Conservation (phyloP, 2,329 filamentous ascomycete genomes). For the Colletotrichum incanum region DNA sequence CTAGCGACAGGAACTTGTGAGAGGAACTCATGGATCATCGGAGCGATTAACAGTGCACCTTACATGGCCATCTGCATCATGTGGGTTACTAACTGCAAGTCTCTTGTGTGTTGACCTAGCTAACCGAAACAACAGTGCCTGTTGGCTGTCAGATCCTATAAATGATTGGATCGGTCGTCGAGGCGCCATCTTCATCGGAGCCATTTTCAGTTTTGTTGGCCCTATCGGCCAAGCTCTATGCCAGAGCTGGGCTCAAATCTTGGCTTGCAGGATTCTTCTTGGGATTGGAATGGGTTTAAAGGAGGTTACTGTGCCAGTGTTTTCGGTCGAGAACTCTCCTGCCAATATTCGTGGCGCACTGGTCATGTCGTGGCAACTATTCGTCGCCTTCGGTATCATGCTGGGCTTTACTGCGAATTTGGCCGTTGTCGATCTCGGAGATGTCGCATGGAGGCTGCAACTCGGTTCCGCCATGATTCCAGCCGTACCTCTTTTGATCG, state of each 20-base stretch:
- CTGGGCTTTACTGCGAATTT: conserved; percentile 73
- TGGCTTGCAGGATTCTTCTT: conserved; percentile 64
- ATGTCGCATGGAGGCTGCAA: conserved; percentile 71
- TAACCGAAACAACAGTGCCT: conserved; percentile 43
- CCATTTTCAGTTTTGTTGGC: conserved; percentile 73
- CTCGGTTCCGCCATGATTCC: conserved; percentile 76
- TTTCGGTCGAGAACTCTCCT: conserved; percentile 67
- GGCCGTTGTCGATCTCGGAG: conserved; percentile 64
- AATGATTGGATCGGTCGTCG: conserved; percentile 73
- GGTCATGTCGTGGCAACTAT: conserved; percentile 83
- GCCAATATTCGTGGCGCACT: conserved; percentile 69
- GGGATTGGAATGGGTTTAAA: conserved; percentile 74
- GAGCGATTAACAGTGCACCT: conserved; percentile 69
- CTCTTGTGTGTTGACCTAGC: conserved; percentile 27
- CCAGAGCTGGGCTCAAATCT: conserved; percentile 72
- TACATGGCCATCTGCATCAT: conserved; percentile 51
- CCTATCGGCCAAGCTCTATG: conserved; percentile 73
- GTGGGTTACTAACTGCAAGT: neutral
- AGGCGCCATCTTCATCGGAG: conserved; percentile 75
- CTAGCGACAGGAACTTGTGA: conserved; percentile 55
- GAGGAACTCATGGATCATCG: conserved; percentile 73
- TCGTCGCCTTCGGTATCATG: conserved; percentile 70
- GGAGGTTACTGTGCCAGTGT: conserved; percentile 66
- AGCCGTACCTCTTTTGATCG: conserved; percentile 66
- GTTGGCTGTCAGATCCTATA: conserved; percentile 75